Evolutionary conservation across 805 yeast species (phyloP).

Genomic region (Cyberlindnera misumaiensis): DNA sequence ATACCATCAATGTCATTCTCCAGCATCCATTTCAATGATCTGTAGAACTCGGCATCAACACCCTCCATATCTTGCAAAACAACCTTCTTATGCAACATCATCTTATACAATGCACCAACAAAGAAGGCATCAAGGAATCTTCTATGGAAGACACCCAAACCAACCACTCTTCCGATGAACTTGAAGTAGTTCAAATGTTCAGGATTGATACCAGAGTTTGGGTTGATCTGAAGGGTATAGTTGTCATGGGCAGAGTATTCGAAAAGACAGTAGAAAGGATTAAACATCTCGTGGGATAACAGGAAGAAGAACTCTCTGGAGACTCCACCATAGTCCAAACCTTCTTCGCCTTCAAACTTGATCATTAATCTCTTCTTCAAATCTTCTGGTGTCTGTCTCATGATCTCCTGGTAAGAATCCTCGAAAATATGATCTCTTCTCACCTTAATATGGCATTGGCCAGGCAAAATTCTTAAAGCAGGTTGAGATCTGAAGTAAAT

Average conservation of each 20-base stretch:
- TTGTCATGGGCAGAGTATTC: constrained; percentile 98
- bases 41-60: constrained; percentile 94
- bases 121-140: constrained; percentile 97
- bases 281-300: constrained; percentile 96
- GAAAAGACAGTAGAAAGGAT: constrained; percentile 94
- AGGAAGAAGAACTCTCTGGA: constrained; percentile 96
- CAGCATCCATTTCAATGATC: constrained; percentile 90
- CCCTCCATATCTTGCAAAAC: constrained; percentile 97
- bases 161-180: constrained; percentile 97
- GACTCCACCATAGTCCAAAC: constrained; percentile 98
- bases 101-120: constrained; percentile 95
- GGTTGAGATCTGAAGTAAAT: constrained; percentile 98
- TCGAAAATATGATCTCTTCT: constrained; percentile 95
- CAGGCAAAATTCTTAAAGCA: constrained; percentile 92
- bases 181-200: constrained; percentile 97
- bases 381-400: constrained; percentile 99
- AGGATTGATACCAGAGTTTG: constrained; percentile 93
- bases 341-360: constrained; percentile 98
- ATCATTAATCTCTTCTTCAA: constrained; percentile 96
- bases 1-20: constrained; percentile 90
- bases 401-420: constrained; percentile 95
- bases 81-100: constrained; percentile 94
- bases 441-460: constrained; percentile 97
- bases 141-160: constrained; percentile 96
- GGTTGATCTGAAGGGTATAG: constrained; percentile 95